Percentiles rank a stretch among this genome's conserved stretches.
phyloP scores from a whole-genome alignment of 257 asterid genomes.

The Haberlea rhodopensis region DNA sequence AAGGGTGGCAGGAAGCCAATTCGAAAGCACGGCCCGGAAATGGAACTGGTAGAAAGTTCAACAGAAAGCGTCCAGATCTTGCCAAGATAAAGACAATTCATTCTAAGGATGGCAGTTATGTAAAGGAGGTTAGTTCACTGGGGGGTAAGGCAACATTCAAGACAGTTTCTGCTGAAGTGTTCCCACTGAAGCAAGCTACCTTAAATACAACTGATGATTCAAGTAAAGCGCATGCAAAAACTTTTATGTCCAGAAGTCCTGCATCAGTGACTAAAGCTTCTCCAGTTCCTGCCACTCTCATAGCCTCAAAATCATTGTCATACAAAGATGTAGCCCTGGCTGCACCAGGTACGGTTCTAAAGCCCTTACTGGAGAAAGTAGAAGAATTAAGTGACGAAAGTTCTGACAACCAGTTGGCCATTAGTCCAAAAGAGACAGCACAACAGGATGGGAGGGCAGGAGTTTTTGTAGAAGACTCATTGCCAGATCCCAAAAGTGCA shows the following conservation, averaged over 20 bases:
- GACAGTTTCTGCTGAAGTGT: constrained; percentile 42
- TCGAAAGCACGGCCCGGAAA: constrained; percentile 68
- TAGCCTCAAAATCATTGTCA: constrained; percentile 77
- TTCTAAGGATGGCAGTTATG: constrained; percentile 43
- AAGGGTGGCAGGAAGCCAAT: constrained; percentile 97
- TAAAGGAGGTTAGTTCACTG: constrained; percentile 55
- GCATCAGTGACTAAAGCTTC: constrained; percentile 46
- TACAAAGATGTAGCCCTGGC: constrained; percentile 97
- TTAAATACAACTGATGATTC: constrained; percentile 42
- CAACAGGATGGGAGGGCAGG: constrained; percentile 44
- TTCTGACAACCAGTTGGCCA: constrained; percentile 50
- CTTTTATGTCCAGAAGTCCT: constrained; percentile 40
- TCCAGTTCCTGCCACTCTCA: constrained; percentile 49
- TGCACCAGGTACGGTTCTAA: constrained; percentile 94
- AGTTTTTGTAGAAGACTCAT: constrained; percentile 41
- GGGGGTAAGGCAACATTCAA: constrained; percentile 51
- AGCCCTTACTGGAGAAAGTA: constrained; percentile 85
- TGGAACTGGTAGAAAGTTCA: constrained; percentile 53
- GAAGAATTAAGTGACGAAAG: constrained; percentile 67
- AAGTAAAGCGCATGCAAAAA: constrained; percentile 42
- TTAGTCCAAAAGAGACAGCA: constrained; percentile 58
- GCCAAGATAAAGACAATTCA: constrained; percentile 58
- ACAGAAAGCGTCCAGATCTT: constrained; percentile 64
- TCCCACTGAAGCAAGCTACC: constrained; percentile 44
- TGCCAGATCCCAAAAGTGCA: constrained; percentile 41